Percentiles rank a stretch among this genome's conserved stretches.
Conservation (phyloP, 495 filamentous ascomycete species). For the Penicillium malachiteum region DNA sequence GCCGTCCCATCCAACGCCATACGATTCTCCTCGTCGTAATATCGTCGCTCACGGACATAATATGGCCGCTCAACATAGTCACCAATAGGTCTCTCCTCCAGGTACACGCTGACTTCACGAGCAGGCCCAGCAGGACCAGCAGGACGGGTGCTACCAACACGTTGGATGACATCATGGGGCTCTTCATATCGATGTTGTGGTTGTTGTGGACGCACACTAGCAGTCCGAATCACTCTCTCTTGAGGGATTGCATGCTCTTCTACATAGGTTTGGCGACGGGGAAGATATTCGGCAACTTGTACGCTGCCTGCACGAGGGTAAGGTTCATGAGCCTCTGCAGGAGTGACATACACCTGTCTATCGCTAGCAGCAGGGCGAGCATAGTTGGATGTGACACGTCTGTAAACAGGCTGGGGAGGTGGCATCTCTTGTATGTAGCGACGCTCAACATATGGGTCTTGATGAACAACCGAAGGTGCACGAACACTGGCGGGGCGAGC, state of each 20-base stretch:
- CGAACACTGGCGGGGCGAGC: conserved; percentile 39
- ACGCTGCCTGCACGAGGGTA: conserved; percentile 39
- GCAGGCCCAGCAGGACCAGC: conserved; percentile 37
- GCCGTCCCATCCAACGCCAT: conserved; percentile 3
- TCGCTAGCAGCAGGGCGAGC: conserved; percentile 33
- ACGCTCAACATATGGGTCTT: conserved; percentile 43
- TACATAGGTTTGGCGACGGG: conserved; percentile 36
- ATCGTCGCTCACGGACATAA: conserved; percentile 39
- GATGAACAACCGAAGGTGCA: conserved; percentile 36
- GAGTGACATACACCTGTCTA: conserved; percentile 31
- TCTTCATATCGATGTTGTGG: conserved; percentile 52
- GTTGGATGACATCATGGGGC: conserved; percentile 43
- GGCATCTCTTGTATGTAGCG: conserved; percentile 49
- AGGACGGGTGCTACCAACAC: conserved; percentile 53
- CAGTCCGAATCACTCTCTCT: conserved; percentile 54
- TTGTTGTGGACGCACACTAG: conserved; percentile 57
- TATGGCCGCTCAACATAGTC: conserved; percentile 48
- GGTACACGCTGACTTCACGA: conserved; percentile 40
- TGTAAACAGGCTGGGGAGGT: conserved; percentile 39
- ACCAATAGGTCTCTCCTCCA: conserved; percentile 38
- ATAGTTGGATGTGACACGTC: conserved; percentile 43
- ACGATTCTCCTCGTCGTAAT: conserved; percentile 35
- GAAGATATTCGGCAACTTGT: conserved; percentile 43
- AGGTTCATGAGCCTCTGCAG: conserved; percentile 36
- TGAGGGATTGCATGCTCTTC: conserved; percentile 47